These are phyloP conservation scores for Dichotomopilus funicola DNA, from an alignment of 2,329 filamentous ascomycete genomes.

Conservation along the genomic window DNA sequence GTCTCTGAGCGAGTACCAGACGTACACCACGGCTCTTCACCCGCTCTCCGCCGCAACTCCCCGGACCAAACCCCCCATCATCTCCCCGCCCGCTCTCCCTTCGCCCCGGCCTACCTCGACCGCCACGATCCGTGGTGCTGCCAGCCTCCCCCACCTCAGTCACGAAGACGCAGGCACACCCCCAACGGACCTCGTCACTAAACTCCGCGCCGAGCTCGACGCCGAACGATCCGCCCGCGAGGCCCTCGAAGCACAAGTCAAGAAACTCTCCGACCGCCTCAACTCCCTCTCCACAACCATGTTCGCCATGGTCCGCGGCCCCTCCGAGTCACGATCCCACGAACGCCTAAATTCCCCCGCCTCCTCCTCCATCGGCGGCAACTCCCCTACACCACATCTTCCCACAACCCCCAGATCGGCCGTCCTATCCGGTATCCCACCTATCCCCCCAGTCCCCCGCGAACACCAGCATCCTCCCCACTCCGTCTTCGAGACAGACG, in stretches of 20 bases:
- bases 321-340: conserved; percentile 31
- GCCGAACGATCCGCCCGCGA: conserved; percentile 51
- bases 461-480: not conserved
- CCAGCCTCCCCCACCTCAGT: conserved; percentile 38
- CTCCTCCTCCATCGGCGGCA: not conserved
- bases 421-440: conserved; percentile 7
- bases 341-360: conserved; percentile 22
- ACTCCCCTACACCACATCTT: conserved; percentile 14
- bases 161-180: not conserved
- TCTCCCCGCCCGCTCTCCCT: conserved; percentile 16
- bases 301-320: conserved; percentile 31
- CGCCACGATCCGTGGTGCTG: conserved; percentile 42
- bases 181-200: not conserved
- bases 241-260: conserved; percentile 51
- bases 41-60: conserved; percentile 29
- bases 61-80: conserved; percentile 16
- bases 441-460: conserved; percentile 15
- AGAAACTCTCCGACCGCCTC: conserved; percentile 44
- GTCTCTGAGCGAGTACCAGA: conserved; percentile 42
- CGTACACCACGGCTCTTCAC: conserved; percentile 36
- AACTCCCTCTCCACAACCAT: conserved; percentile 40
- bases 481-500: conserved; percentile 29
- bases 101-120: conserved; percentile 37
- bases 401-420: conserved; percentile 12
- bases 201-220: conserved; percentile 41